Percentiles rank a stretch among this genome's conserved stretches.
phyloP scores from a whole-genome alignment of 2,329 filamentous ascomycete species.

The Monilinia laxa region DNA sequence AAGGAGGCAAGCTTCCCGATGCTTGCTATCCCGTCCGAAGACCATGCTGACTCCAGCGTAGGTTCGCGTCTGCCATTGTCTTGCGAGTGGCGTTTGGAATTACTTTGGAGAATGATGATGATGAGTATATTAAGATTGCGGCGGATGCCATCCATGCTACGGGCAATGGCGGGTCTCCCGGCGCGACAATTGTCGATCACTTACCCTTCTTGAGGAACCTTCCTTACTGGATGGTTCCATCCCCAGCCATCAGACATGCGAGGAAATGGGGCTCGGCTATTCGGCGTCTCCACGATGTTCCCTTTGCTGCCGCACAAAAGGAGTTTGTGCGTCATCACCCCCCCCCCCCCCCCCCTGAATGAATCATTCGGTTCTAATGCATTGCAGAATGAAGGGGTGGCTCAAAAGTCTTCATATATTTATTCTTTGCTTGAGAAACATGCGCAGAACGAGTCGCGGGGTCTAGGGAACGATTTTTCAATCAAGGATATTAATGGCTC shows the following conservation, averaged over 20 bases:
- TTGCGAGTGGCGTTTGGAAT: conserved; percentile 48
- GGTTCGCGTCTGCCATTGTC: conserved; percentile 46
- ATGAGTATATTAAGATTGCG: conserved; percentile 46
- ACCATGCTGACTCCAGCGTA: conserved; percentile 30
- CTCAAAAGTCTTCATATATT: conserved; percentile 21
- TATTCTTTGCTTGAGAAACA: conserved; percentile 15
- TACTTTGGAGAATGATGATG: conserved; percentile 41
- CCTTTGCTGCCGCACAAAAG: conserved; percentile 38
- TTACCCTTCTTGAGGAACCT: conserved; percentile 44
- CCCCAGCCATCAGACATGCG: conserved; percentile 36
- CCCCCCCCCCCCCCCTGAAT: too few species aligned
- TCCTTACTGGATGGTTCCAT: conserved; percentile 42
- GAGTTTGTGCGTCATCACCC: conserved; percentile 10
- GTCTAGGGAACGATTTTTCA: conserved; percentile 25
- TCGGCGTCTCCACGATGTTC: conserved; percentile 46
- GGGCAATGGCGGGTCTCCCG: conserved; percentile 38
- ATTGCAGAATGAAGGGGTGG: conserved; percentile 22
- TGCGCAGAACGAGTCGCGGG: neutral
- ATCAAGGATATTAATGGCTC: conserved; percentile 47
- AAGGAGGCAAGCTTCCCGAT: neutral
- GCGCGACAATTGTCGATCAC: conserved; percentile 47
- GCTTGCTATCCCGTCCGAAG: neutral
- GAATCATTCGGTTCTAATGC: neutral
- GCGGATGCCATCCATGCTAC: conserved; percentile 35
- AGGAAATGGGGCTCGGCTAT: conserved; percentile 40